phyloP scores from a whole-genome alignment of 345 rosid genomes.

The Eucalyptus sp. region DNA sequence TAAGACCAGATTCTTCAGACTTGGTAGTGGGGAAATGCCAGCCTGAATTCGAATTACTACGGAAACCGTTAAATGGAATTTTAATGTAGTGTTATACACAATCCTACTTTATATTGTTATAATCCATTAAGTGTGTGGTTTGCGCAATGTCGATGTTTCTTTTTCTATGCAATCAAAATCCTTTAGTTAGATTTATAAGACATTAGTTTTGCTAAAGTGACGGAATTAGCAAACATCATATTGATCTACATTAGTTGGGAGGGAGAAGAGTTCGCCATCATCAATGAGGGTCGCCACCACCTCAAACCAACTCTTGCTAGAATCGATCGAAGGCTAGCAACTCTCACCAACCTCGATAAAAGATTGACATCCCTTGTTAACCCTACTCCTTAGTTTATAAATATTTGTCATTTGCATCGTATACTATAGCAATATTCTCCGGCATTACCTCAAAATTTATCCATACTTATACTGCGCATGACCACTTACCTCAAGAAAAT shows the following conservation, averaged over 20 bases:
- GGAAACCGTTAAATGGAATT: too few species aligned
- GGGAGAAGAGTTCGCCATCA: not conserved
- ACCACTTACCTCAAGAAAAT: not conserved
- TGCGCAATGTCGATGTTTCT: too few species aligned
- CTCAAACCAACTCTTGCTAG: slow-evolving; percentile 5
- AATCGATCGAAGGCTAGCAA: slow-evolving; percentile 1
- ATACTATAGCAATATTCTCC: not conserved
- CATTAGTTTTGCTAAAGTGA: too few species aligned
- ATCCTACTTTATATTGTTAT: too few species aligned
- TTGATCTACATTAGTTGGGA: not conserved
- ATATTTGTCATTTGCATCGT: not conserved
- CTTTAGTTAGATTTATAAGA: too few species aligned
- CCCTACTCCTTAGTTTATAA: not conserved
- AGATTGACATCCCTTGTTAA: not conserved
- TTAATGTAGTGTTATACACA: too few species aligned
- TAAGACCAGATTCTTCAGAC: not conserved
- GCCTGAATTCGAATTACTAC: too few species aligned
- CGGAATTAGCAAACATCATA: not conserved
- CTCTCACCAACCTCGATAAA: not conserved
- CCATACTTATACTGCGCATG: not conserved
- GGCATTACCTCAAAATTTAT: not conserved
- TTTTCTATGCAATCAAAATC: too few species aligned
- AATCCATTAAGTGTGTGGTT: too few species aligned
- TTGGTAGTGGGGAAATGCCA: not conserved
- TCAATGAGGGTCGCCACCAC: not conserved